Evolutionary conservation across 2,329 filamentous ascomycete genomes (phyloP).

Genomic region (Bipolaris bicolor): DNA sequence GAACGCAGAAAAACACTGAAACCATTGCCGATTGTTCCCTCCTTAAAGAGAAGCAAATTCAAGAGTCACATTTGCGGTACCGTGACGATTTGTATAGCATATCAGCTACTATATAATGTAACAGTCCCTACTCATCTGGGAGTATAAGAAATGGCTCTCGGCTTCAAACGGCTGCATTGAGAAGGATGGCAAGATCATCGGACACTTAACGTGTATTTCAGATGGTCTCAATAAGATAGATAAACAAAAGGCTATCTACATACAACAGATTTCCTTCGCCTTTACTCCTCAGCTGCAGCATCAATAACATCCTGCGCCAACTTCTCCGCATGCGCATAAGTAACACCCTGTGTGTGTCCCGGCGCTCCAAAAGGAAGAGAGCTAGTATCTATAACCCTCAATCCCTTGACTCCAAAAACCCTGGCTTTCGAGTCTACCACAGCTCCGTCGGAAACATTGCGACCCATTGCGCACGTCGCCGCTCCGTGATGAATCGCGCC

Average conservation of each 20-base stretch:
- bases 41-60: too few relatives aligned
- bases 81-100: too few relatives aligned
- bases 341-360: constrained; percentile 11
- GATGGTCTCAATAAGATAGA: neutral
- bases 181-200: too few relatives aligned
- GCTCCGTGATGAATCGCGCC: constrained; percentile 10
- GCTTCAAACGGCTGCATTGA: too few relatives aligned
- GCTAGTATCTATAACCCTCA: constrained; percentile 11
- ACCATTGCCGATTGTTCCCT: too few relatives aligned
- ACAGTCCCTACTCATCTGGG: too few relatives aligned
- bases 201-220: too few relatives aligned
- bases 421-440: constrained; percentile 14
- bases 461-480: constrained; percentile 9
- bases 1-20: too few relatives aligned
- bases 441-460: neutral
- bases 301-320: constrained; percentile 10
- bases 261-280: neutral
- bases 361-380: constrained; percentile 10
- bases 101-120: too few relatives aligned
- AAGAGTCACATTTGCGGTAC: too few relatives aligned
- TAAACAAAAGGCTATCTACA: neutral
- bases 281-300: neutral
- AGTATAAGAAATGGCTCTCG: too few relatives aligned
- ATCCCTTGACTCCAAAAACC: constrained; percentile 12
- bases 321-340: constrained; percentile 14